These are phyloP conservation scores for Diaporthe vaccinii DNA, from an alignment of 2,329 filamentous ascomycete genomes.

Conservation along the genomic window DNA sequence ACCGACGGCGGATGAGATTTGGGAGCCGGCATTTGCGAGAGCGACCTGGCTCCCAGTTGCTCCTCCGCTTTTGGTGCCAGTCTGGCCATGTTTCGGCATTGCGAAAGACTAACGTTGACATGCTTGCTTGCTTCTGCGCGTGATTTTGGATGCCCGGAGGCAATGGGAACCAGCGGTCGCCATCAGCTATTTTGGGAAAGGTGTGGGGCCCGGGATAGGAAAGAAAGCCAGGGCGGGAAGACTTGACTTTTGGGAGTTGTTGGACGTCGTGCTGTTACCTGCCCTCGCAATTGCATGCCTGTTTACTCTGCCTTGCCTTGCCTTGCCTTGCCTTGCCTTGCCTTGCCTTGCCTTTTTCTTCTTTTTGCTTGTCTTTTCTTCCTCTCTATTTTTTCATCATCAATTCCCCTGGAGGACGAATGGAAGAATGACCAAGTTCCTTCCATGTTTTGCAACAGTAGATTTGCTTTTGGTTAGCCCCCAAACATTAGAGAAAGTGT, in stretches of 20 bases:
- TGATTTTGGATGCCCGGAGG: not conserved
- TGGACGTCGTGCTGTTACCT: conserved; percentile 8
- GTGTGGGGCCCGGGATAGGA: not conserved
- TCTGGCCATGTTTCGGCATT: not conserved
- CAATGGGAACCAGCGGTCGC: not conserved
- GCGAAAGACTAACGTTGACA: not conserved
- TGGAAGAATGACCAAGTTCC: not conserved
- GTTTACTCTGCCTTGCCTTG: not conserved
- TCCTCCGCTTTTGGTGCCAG: not conserved
- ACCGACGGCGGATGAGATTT: not conserved
- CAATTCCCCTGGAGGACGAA: conserved; percentile 3
- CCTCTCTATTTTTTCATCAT: not conserved
- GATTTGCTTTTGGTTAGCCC: not conserved
- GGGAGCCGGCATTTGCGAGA: not conserved
- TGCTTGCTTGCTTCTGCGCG: not conserved
- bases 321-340: not conserved
- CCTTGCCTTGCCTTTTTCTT: not conserved
- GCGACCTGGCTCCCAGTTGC: not conserved
- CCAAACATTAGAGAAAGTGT: conserved; percentile 17
- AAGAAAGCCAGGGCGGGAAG: conserved; percentile 13
- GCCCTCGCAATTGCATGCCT: conserved; percentile 20
- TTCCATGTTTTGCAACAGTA: not conserved
- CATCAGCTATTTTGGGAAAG: not conserved
- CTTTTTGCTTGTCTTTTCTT: not conserved
- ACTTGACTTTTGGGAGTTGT: conserved; percentile 10